These are phyloP conservation scores for Ormosia emarginata DNA, from an alignment of 306 rosid species.

Conservation along the genomic window DNA sequence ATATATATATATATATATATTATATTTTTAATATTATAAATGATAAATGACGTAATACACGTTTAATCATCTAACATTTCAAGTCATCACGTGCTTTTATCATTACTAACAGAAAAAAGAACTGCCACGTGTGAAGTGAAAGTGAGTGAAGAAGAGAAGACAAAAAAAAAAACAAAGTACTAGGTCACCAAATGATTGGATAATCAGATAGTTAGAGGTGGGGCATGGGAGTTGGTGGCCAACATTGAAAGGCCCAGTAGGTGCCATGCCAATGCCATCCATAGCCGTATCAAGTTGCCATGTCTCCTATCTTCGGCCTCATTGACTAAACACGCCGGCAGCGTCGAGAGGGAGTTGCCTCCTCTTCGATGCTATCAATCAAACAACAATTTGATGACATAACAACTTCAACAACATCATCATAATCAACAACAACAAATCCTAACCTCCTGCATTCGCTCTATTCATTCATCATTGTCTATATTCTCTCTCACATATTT, in stretches of 20 bases:
- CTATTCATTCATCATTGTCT: not conserved
- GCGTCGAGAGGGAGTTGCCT: not conserved
- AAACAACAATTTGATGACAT: conserved; percentile 1
- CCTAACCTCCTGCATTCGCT: not conserved
- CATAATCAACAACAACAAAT: not conserved
- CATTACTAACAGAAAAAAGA: too few species aligned
- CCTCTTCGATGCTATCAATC: not conserved
- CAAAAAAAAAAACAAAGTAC: too few species aligned
- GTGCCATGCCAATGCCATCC: not conserved
- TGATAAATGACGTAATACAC: too few species aligned
- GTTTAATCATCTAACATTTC: too few species aligned
- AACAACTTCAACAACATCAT: not conserved
- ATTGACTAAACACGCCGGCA: not conserved
- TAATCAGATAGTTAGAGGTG: too few species aligned
- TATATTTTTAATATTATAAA: too few species aligned
- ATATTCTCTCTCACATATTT: not conserved
- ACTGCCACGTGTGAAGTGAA: too few species aligned
- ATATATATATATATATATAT: too few species aligned
- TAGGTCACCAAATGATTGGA: too few species aligned
- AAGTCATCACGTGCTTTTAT: too few species aligned
- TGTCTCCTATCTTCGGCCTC: not conserved
- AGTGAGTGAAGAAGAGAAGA: too few species aligned
- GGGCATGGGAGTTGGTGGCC: not conserved
- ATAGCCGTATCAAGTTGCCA: not conserved
- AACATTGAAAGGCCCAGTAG: not conserved